These are phyloP conservation scores for Trametes punicea DNA, from an alignment of 768 basidiomycete species.

Conservation along the genomic window DNA sequence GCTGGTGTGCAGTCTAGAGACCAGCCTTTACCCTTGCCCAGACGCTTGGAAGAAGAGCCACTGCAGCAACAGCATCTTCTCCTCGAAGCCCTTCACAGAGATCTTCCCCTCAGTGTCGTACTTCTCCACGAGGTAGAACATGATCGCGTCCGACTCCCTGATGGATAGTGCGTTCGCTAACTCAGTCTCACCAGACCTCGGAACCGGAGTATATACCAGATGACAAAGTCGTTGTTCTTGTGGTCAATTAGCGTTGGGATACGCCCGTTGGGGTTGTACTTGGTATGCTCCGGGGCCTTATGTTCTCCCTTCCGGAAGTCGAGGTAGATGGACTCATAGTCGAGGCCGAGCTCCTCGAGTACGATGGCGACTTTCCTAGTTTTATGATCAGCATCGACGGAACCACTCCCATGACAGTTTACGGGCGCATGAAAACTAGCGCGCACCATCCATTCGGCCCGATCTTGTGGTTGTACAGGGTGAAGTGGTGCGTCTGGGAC, in stretches of 20 bases:
- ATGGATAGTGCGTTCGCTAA: background rate
- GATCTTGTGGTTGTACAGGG: constrained; percentile 24
- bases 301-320: constrained; percentile 38
- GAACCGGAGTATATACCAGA: constrained; percentile 16
- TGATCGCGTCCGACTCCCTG: constrained; percentile 35
- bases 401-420: background rate
- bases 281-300: constrained; percentile 33
- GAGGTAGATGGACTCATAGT: constrained; percentile 27
- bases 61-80: constrained; percentile 23
- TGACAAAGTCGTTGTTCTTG: constrained; percentile 26
- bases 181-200: background rate
- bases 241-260: constrained; percentile 33
- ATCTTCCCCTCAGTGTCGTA: constrained; percentile 39
- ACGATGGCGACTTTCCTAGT: constrained; percentile 27
- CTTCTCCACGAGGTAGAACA: constrained; percentile 37
- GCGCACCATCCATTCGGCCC: constrained; percentile 24
- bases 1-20: background rate
- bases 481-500: constrained; percentile 27
- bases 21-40: constrained; percentile 16
- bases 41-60: constrained; percentile 39
- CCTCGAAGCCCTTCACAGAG: background rate
- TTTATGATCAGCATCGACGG: background rate
- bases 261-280: constrained; percentile 30
- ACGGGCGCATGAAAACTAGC: background rate
- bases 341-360: constrained; percentile 29